These are phyloP conservation scores for Uronychia setigera DNA, from an alignment of 73 alveolate genomes.

Conservation along the genomic window DNA sequence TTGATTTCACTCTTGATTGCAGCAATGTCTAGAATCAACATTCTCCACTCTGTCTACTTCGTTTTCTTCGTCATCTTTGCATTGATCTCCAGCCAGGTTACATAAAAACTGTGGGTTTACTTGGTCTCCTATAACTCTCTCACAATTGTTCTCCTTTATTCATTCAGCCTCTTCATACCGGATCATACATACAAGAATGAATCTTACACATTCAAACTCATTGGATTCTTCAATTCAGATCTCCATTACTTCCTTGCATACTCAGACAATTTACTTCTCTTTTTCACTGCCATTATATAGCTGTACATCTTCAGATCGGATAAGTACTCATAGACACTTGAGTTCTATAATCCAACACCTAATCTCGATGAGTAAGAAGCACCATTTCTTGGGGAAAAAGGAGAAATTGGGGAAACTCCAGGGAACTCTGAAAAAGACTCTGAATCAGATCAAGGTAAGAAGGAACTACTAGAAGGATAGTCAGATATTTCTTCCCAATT, in stretches of 20 bases:
- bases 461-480: background rate
- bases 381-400: background rate
- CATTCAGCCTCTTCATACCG: background rate
- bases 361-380: background rate
- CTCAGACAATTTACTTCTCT: background rate
- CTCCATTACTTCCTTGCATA: background rate
- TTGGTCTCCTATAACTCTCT: background rate
- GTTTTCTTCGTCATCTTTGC: background rate
- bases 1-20: background rate
- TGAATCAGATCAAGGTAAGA: background rate
- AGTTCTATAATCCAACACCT: background rate
- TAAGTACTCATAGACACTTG: background rate
- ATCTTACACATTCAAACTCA: background rate
- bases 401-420: background rate
- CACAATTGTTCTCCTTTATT: background rate
- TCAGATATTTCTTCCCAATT: too few species aligned
- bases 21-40: background rate
- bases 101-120: background rate
- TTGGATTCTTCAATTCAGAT: background rate
- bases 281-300: background rate
- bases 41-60: background rate
- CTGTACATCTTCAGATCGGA: conserved; percentile 1
- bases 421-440: background rate
- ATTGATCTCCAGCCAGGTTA: background rate
- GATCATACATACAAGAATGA: background rate